Evolutionary conservation across 495 filamentous ascomycete genomes (phyloP), one percentile per base, ranked within the genome.

Genomic region (Elasticomyces elasticus): DNA sequence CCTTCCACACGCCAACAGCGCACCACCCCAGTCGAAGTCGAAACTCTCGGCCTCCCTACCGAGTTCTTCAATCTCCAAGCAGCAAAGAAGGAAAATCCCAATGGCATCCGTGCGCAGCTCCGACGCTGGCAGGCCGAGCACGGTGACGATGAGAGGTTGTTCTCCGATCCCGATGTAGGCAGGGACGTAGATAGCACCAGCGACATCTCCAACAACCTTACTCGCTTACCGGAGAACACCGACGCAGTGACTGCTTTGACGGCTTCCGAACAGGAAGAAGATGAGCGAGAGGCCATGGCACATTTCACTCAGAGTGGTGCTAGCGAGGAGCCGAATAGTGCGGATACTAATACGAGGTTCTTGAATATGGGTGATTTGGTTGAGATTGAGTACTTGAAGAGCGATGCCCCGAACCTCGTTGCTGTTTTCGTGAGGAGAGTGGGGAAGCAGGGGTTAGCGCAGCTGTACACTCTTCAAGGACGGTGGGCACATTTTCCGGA

Each of bases 351-450:
- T 25, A 43, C 43, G 6, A 31, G 52, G 7, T 66, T 63, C 45
- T 67, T 92, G 13, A 69, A 79, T 26, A 75, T 80, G 7, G 89
- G 89, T 12, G 89, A 94, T 64, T 65, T 94, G 52, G 78, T 90
- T 2, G 85, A 85, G 54, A 58, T 89, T 7, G 57, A 57, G 40
- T 55, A 11, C 27, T 59, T 51, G 25, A 67, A 67, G 1, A 53
- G 66, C 2, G 69, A 71, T n/a, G 71, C 69, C 23, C 60, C 75
- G 5, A 66, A 77, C 45, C 71, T 70, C 4, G 69, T 86, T n/a
- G 85, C 80, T 25, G 75, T 94, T 25, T 89, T 83, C 62, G 71
- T 91, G 12, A 79, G 79, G 1, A 49, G 48, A 11, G 6, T 50
- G 0, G 43, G 24, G 5, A 72, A n/a, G 11, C 11, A 10, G 11